Percentiles rank a stretch among this genome's conserved stretches.
These are phyloP conservation scores for Magnolia sinica DNA, from an alignment of 164 flowering plant species.

Conservation along the genomic window DNA sequence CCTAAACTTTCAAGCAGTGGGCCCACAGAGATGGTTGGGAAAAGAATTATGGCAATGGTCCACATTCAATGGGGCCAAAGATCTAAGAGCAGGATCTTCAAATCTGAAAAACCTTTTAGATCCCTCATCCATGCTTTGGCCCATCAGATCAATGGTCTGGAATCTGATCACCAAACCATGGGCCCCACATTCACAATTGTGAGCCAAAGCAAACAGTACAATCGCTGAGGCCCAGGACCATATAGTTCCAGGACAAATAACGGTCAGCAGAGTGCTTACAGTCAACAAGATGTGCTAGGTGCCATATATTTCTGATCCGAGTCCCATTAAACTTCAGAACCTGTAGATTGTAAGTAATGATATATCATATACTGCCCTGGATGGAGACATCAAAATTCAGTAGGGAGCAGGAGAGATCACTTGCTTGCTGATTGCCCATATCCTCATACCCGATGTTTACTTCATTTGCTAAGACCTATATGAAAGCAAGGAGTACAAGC, in stretches of 20 bases:
- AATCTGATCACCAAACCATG: not conserved
- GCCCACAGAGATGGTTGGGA: no score
- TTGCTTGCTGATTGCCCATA: conserved; percentile 91
- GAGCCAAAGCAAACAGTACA: not conserved
- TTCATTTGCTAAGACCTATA: conserved; percentile 87
- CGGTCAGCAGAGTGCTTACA: conserved; percentile 41
- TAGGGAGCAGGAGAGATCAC: conserved; percentile 8
- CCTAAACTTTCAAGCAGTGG: no score
- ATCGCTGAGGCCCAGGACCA: not conserved
- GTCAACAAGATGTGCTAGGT: conserved; percentile 86
- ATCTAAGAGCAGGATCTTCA: not conserved
- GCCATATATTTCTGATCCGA: conserved; percentile 75
- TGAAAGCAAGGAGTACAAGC: not conserved
- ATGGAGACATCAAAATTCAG: not conserved
- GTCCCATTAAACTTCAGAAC: conserved; percentile 86
- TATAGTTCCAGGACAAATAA: not conserved
- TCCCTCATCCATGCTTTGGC: not conserved
- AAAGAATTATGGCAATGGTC: no score
- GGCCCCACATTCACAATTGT: not conserved
- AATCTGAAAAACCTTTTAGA: not conserved
- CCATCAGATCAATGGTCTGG: not conserved
- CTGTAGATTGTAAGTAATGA: conserved; percentile 30
- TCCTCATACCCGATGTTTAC: conserved; percentile 89
- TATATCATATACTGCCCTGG: not conserved
- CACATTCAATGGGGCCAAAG: no score